Conservation (phyloP, 768 basidiomycete genomes). For the Trichaptum fuscoviolaceum region DNA sequence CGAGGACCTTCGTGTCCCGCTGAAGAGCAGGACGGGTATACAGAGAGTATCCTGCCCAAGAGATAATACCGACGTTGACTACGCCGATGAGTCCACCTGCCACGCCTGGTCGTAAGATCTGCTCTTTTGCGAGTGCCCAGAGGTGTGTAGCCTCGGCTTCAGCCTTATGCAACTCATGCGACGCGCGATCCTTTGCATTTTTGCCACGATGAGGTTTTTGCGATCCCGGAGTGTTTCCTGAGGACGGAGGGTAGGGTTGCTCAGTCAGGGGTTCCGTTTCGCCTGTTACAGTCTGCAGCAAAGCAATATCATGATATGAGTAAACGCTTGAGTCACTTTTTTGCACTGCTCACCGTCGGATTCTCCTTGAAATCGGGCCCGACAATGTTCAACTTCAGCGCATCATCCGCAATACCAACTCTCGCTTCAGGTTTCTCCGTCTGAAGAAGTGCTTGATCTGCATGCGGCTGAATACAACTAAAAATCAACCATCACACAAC, state of each 20-base stretch:
- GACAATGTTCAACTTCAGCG: constrained; percentile 53
- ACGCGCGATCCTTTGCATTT: constrained; percentile 22
- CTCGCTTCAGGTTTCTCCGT: constrained; percentile 33
- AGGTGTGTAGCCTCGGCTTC: constrained; percentile 49
- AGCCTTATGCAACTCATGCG: constrained; percentile 35
- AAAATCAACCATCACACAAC: not conserved
- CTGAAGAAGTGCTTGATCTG: constrained; percentile 61
- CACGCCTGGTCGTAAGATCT: constrained; percentile 59
- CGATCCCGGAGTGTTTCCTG: constrained; percentile 7
- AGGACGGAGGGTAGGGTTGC: constrained; percentile 3
- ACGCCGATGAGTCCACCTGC: constrained; percentile 70
- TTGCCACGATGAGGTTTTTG: constrained; percentile 5
- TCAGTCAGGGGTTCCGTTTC: not conserved
- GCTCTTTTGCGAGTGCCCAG: constrained; percentile 46
- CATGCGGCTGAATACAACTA: constrained; percentile 41
- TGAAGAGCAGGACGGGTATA: constrained; percentile 60
- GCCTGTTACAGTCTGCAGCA: not conserved
- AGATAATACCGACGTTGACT: constrained; percentile 68
- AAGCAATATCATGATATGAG: constrained; percentile 5
- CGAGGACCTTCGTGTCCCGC: constrained; percentile 47
- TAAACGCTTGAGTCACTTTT: constrained; percentile 2
- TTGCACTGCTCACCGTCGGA: constrained; percentile 27
- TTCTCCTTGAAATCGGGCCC: constrained; percentile 43
- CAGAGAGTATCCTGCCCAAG: constrained; percentile 55
- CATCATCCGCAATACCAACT: constrained; percentile 37